Base-by-base conservation (phyloP, 2,329 filamentous ascomycete species). In the Cladophialophora bantiana region DNA sequence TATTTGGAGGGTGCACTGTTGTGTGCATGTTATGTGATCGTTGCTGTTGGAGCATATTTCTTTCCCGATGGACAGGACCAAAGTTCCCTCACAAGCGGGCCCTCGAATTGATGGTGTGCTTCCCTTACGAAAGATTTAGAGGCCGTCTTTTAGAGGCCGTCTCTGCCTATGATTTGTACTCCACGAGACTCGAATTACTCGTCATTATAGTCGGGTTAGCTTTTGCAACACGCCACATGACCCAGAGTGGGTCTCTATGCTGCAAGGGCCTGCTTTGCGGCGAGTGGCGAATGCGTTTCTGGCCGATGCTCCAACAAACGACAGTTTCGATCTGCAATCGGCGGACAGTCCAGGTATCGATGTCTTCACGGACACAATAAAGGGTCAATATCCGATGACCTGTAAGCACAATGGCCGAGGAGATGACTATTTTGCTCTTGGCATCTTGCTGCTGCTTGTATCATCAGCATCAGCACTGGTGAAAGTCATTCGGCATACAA, bases 1-100 rank as follows among this genome's bases (percentile, higher is more conserved):
- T 85, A 83, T 85, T 80, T 89, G 7, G 87, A 89, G 75, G 87
- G 87, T 12, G 79, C 88, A 7, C 74, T 89, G 61, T 78, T 89
- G 55, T 85, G 86, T 78, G 82, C 83, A 52, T 82, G 85, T 65
- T 89, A 89, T 70, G 72, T 89, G 57, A 88, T 89, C 71, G 88
- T 89, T 69, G 84, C 86, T n/a, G 77, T 88, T 56, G 84, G 71
- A 26, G 71, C 71, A 20, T 73, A 73, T 48, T 71, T 73, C 62
- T 73, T 73, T 59, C 71, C 71, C 1, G 70, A 72, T 20, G 61
- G 65, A 9, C 65, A 73, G 55, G 68, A 70, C 42, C 71, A 72
- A 48, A 73, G 68, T 50, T 67, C 68, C 4, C 40, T 68, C 26
- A 70, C 68, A 12, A 66, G 62, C n/a, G 68, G 68, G 7, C 67